phyloP scores from a whole-genome alignment of 2,329 filamentous ascomycete species.

The Cladophialophora chaetospira region DNA sequence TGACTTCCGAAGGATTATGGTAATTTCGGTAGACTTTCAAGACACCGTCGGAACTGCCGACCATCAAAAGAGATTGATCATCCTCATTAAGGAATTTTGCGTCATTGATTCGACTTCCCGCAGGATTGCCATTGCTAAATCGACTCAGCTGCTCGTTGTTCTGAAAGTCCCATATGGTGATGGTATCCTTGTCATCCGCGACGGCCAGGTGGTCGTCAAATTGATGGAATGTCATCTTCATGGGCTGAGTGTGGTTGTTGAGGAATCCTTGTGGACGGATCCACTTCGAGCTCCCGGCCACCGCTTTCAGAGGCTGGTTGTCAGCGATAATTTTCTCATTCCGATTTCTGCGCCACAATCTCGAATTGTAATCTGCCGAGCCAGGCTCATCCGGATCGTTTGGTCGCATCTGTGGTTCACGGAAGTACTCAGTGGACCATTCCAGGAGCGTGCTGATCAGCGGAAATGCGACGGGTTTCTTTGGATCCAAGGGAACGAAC shows the following conservation, averaged over 20 bases:
- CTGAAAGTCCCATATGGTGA: slow-evolving; percentile 88
- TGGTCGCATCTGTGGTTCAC: slow-evolving; percentile 96
- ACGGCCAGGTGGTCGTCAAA: slow-evolving; percentile 96
- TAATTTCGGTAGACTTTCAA: slow-evolving; percentile 93
- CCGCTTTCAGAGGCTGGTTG: slow-evolving; percentile 89
- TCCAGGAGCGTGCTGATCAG: slow-evolving; percentile 83
- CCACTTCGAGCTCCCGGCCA: slow-evolving; percentile 84
- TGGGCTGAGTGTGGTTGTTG: slow-evolving; percentile 85
- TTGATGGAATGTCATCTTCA: slow-evolving; percentile 94
- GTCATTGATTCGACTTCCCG: slow-evolving; percentile 88
- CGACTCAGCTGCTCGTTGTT: slow-evolving; percentile 71
- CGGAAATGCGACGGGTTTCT: slow-evolving; percentile 63
- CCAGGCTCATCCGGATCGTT: slow-evolving; percentile 95
- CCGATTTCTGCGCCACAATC: slow-evolving; percentile 86
- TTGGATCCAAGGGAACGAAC: slow-evolving; percentile 63
- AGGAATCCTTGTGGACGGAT: slow-evolving; percentile 79
- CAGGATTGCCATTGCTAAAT: slow-evolving; percentile 93
- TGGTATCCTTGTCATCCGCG: slow-evolving; percentile 82
- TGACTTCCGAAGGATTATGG: slow-evolving; percentile 72
- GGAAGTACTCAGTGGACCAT: slow-evolving; percentile 97
- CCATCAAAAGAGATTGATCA: slow-evolving; percentile 91
- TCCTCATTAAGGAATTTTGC: slow-evolving; percentile 98
- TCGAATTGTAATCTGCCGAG: slow-evolving; percentile 92
- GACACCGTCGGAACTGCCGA: slow-evolving; percentile 91
- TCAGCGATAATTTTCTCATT: slow-evolving; percentile 91